Conservation (phyloP, 2,329 filamentous ascomycete species). For the Dothistroma septosporum region DNA sequence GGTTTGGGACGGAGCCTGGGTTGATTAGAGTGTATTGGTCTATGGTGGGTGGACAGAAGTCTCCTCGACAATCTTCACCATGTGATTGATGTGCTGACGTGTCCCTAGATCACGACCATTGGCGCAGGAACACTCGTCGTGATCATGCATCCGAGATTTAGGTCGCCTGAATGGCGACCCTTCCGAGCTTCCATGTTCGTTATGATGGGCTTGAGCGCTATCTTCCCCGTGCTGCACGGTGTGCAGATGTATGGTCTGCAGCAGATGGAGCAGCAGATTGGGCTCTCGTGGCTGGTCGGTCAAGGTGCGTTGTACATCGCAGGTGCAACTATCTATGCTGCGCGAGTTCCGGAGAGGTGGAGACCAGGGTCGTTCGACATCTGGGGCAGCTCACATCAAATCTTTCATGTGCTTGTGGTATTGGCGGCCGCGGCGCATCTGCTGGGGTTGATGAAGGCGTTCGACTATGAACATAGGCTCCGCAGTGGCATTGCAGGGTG, state of each 20-base stretch:
- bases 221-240: constrained; percentile 79
- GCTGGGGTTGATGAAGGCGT: constrained; percentile 74
- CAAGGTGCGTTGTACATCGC: constrained; percentile 81
- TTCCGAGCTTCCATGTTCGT: constrained; percentile 89
- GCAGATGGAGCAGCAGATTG: constrained; percentile 67
- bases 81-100: constrained; percentile 39
- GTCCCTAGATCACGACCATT: constrained; percentile 66
- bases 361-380: constrained; percentile 80
- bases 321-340: constrained; percentile 81
- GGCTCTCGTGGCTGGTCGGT: constrained; percentile 71
- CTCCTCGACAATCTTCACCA: constrained; percentile 61
- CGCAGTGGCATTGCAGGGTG: constrained; percentile 1
- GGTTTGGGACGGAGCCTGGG: constrained; percentile 65
- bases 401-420: constrained; percentile 88
- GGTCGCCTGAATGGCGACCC: constrained; percentile 76
- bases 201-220: constrained; percentile 74
- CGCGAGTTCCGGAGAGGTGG: constrained; percentile 76
- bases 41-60: constrained; percentile 53
- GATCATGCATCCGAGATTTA: constrained; percentile 76
- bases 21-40: constrained; percentile 69
- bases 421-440: constrained; percentile 78
- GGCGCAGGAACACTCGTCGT: constrained; percentile 72
- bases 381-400: constrained; percentile 89
- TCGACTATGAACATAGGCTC: constrained; percentile 69
- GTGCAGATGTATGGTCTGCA: constrained; percentile 62